Evolutionary conservation across 78 protist species (phyloP).

Genomic region (Diacronema lutheri): DNA sequence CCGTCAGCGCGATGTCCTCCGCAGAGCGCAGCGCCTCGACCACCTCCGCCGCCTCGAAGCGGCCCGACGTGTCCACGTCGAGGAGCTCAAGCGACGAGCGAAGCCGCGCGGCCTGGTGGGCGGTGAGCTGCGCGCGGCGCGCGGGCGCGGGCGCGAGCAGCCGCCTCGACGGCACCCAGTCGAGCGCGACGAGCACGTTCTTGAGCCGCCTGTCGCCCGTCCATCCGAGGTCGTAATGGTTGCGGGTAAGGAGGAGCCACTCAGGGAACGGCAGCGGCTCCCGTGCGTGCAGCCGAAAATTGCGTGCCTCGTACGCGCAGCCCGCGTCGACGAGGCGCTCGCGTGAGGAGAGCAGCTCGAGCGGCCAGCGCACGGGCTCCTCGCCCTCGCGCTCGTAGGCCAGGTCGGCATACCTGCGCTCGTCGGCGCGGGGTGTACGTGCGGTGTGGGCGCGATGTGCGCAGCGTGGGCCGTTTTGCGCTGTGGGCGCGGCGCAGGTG

Average conservation of each 20-base stretch:
- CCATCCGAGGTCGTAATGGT: constrained; percentile 54
- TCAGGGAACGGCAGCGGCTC: constrained; percentile 33
- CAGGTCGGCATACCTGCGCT: constrained; percentile 20
- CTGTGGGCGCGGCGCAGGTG: no score
- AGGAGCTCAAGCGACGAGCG: neutral
- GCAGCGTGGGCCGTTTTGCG: no score
- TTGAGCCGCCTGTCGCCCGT: constrained; percentile 54
- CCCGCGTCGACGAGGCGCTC: neutral
- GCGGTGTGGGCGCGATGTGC: no score
- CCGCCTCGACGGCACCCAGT: constrained; percentile 36
- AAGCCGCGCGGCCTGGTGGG: neutral
- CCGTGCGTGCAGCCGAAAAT: constrained; percentile 8
- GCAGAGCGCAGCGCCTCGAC: neutral
- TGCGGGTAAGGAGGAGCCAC: neutral
- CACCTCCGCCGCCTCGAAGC: neutral
- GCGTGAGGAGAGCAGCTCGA: neutral
- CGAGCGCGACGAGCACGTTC: constrained; percentile 51
- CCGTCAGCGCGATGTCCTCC: neutral
- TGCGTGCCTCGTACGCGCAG: constrained; percentile 18
- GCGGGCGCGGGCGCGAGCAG: neutral
- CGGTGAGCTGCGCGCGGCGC: neutral
- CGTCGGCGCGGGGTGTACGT: no score
- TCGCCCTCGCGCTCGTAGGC: constrained; percentile 25
- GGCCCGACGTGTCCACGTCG: neutral
- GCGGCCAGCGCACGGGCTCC: constrained; percentile 7